Evolutionary conservation across 2,329 filamentous ascomycete species (phyloP), one percentile per base, ranked within the genome.

Genomic region (Diaporthe velutina): DNA sequence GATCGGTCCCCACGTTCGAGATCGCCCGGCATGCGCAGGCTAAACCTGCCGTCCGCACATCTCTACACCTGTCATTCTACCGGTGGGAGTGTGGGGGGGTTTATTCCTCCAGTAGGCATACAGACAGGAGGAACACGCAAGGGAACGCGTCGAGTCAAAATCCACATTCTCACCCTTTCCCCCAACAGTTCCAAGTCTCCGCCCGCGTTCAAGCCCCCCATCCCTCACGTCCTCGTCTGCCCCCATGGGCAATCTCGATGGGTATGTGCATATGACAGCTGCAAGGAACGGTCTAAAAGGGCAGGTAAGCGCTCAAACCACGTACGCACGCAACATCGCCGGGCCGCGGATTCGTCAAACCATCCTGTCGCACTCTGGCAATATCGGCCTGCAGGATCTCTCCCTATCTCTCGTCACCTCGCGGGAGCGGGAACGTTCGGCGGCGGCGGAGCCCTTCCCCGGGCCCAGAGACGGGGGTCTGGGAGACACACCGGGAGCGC

Each of bases 211-310:
- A n/a, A n/a, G n/a, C n/a, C n/a, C n/a, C n/a, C n/a, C n/a, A n/a
- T n/a, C n/a, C n/a, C n/a, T n/a, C n/a, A n/a, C n/a, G 6, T 28
- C 35, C 66, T 5, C 30, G 22, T 19, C 17, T 5, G 35, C 17
- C n/a, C 17, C 55, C 33, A 28, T 8, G 38, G 38, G 17, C 30
- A 15, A 25, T 10, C 55, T 45, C 54, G 30, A 17, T 28, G 61
- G 45, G 40, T 48, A 50, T 73, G 45, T 58, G 54, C 61, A 70
- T 50, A 55, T 61, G 54, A 48, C 70, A 73, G 22, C 61, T 75
- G 70, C 61, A 75, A 42, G 45, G 15, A 28, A 55, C 48, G 57
- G 55, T n/a, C 58, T 28, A n/a, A 57, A 15, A 35, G 10, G 17
- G 61, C 30, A 67, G 15, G 33, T 28, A 9, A 30, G 13, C 35